phyloP scores from a whole-genome alignment of 1,284 basidiomycete species.

The Irpex sp. region DNA sequence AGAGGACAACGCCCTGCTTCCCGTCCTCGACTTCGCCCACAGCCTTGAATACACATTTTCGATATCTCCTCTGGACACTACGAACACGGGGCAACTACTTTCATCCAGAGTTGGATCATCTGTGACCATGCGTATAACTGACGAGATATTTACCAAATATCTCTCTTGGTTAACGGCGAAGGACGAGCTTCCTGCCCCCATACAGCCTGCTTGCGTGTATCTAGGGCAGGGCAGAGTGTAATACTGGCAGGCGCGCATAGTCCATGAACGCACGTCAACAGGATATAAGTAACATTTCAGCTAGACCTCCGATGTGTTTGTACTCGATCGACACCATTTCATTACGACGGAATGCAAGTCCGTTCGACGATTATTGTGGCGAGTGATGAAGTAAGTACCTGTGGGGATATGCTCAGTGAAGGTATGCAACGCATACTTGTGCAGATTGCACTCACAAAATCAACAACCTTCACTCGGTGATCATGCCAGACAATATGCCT shows the following conservation, averaged over 20 bases:
- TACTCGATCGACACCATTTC: too few species aligned
- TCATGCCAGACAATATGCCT: constrained; percentile 36
- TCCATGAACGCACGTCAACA: too few species aligned
- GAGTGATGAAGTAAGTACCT: too few species aligned
- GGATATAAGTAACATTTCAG: too few species aligned
- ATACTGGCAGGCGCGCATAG: not conserved
- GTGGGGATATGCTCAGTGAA: not conserved
- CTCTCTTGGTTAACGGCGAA: not conserved
- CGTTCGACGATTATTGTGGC: too few species aligned
- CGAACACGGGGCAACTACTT: not conserved
- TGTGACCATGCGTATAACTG: not conserved
- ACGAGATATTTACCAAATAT: not conserved
- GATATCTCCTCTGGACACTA: not conserved
- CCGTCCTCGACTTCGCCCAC: not conserved
- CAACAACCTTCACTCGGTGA: constrained; percentile 23
- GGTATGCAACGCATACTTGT: not conserved
- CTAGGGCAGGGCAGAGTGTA: not conserved
- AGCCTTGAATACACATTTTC: not conserved
- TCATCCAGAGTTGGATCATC: not conserved
- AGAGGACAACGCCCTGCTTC: not conserved
- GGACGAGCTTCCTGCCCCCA: not conserved
- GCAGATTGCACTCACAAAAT: not conserved
- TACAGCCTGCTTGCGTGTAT: not conserved
- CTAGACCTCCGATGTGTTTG: too few species aligned
- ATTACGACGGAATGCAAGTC: too few species aligned